Conservation (phyloP, 768 basidiomycete genomes). For the Leccinum rimulosum region DNA sequence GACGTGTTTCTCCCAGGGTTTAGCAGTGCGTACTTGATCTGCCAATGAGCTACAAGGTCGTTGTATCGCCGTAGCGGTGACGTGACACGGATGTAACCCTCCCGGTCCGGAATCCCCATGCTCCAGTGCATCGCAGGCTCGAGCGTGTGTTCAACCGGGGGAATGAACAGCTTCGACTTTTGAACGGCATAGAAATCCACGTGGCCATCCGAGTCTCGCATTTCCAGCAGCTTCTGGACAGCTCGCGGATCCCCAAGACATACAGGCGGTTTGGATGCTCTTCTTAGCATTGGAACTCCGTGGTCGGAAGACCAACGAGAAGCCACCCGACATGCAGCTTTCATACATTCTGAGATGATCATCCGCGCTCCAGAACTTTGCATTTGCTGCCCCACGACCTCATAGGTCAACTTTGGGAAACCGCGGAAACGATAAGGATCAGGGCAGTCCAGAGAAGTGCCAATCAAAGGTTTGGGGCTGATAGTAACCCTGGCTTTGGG, state of each 20-base stretch:
- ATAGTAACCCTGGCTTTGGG: constrained; percentile 29
- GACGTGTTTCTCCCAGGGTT: constrained; percentile 33
- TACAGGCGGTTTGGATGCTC: constrained; percentile 39
- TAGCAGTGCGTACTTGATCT: constrained; percentile 78
- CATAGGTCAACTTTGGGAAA: constrained; percentile 52
- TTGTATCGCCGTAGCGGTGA: constrained; percentile 83
- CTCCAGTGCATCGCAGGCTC: constrained; percentile 62
- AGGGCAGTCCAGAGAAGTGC: constrained; percentile 29
- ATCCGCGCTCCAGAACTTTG: constrained; percentile 43
- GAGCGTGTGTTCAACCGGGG: constrained; percentile 44
- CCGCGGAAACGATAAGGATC: constrained; percentile 40
- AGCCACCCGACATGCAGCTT: constrained; percentile 70
- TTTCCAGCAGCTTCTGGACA: constrained; percentile 45
- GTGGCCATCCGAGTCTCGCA: constrained; percentile 45
- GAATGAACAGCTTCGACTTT: constrained; percentile 31
- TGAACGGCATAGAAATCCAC: constrained; percentile 41
- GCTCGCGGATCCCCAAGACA: constrained; percentile 30
- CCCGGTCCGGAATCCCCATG: constrained; percentile 66
- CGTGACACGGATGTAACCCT: constrained; percentile 83
- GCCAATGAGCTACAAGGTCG: constrained; percentile 89
- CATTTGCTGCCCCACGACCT: constrained; percentile 30
- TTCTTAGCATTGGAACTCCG: constrained; percentile 61
- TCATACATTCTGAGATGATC: constrained; percentile 80
- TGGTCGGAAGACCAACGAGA: constrained; percentile 67
- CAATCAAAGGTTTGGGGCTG: constrained; percentile 28